Evolutionary conservation across 305 asterid species (phyloP).

Genomic region (Solanum hybrid): DNA sequence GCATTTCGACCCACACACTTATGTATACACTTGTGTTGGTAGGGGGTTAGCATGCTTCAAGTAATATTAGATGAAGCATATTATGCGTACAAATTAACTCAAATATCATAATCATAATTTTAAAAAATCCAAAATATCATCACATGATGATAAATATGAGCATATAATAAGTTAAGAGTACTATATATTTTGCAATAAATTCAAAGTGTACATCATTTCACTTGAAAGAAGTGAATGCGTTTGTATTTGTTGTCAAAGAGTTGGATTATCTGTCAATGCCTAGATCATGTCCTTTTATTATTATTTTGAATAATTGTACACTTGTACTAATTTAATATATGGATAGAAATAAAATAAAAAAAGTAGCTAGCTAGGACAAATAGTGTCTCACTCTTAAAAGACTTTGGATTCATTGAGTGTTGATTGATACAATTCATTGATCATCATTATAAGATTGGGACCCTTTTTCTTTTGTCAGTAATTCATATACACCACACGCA

Average conservation of each 20-base stretch:
- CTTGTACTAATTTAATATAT: neutral
- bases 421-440: neutral
- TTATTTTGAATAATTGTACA: neutral
- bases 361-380: neutral
- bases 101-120: neutral
- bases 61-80: rapidly evolving
- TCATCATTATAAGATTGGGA: neutral
- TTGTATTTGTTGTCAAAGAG: neutral
- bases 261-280: neutral
- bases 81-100: rapidly evolving
- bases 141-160: neutral
- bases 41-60: neutral
- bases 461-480: neutral
- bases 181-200: neutral
- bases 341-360: neutral
- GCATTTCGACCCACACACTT: too few relatives aligned
- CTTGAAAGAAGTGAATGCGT: neutral
- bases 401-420: neutral
- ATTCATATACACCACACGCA: constrained; percentile 9
- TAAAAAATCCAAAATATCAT: neutral
- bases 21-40: too few relatives aligned
- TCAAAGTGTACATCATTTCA: neutral
- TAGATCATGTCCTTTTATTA: neutral
- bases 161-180: neutral
- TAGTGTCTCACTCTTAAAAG: neutral